Evolutionary conservation across 2,329 filamentous ascomycete species (phyloP).

Genomic region (Curvularia eragrostidis): DNA sequence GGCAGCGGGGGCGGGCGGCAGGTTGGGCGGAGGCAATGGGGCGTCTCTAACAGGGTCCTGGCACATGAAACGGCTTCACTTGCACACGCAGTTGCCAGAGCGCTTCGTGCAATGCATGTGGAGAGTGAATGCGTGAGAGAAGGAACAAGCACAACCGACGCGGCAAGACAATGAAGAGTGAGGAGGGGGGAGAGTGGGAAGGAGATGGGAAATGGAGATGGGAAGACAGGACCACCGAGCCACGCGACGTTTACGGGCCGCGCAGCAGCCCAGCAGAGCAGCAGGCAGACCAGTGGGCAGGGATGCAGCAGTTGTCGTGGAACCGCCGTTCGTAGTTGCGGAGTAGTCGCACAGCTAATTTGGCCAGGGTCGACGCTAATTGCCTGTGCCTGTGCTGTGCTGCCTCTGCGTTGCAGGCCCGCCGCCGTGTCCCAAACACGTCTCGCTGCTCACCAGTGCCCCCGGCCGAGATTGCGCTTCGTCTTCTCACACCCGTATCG

Average conservation of each 20-base stretch:
- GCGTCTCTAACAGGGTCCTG: conserved; percentile 16
- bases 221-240: background rate
- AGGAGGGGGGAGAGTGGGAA: background rate
- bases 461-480: conserved; percentile 12
- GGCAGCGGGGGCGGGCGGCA: conserved; percentile 4
- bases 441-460: background rate
- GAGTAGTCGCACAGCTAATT: conserved; percentile 15
- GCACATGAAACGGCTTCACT: conserved; percentile 14
- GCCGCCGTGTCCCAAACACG: conserved; percentile 9
- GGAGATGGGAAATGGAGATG: background rate
- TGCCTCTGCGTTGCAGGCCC: conserved; percentile 1
- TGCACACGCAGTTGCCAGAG: conserved; percentile 11
- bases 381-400: conserved; percentile 7
- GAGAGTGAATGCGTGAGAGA: background rate
- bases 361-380: conserved; percentile 20
- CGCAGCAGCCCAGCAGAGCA: conserved; percentile 1
- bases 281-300: conserved; percentile 1
- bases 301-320: conserved; percentile 11
- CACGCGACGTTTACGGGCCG: background rate
- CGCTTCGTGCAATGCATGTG: conserved; percentile 1
- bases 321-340: conserved; percentile 16
- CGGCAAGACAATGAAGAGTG: background rate
- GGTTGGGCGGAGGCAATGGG: conserved; percentile 9
- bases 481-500: conserved; percentile 6
- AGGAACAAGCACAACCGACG: background rate